phyloP scores from a whole-genome alignment of 441 rosid genomes.

The Arabidopsis hybrid region DNA sequence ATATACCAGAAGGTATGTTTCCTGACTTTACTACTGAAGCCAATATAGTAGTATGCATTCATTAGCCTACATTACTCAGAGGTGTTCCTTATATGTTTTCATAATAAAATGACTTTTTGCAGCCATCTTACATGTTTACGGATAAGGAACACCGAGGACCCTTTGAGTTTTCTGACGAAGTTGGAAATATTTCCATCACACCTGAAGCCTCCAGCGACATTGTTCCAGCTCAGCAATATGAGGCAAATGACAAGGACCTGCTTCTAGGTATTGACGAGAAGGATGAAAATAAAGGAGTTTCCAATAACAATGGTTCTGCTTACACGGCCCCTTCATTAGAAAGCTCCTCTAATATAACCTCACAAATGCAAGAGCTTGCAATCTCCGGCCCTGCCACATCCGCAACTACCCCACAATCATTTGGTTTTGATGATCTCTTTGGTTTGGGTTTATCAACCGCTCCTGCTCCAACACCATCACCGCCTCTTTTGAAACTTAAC shows the following conservation, averaged over 20 bases:
- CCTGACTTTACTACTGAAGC: slow-evolving; percentile 1
- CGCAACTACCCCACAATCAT: slow-evolving; percentile 50
- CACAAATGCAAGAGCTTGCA: slow-evolving; percentile 61
- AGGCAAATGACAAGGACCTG: slow-evolving; percentile 92
- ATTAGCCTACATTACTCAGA: neutral
- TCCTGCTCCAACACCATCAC: slow-evolving; percentile 55
- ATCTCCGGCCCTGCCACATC: slow-evolving; percentile 52
- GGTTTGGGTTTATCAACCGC: slow-evolving; percentile 73
- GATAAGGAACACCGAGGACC: slow-evolving; percentile 95
- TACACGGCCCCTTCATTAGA: slow-evolving; percentile 76
- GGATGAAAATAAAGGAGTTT: slow-evolving; percentile 66
- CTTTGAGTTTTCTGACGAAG: slow-evolving; percentile 89
- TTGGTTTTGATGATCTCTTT: slow-evolving; percentile 85
- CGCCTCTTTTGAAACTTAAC: slow-evolving; percentile 82
- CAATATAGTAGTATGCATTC: slow-evolving; percentile 30
- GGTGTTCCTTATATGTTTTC: slow-evolving; percentile 16
- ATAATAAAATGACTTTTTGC: slow-evolving; percentile 45
- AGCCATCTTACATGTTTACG: slow-evolving; percentile 99
- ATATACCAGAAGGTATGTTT: slow-evolving; percentile 87
- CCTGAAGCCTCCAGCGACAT: slow-evolving; percentile 66
- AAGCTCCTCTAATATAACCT: slow-evolving; percentile 48
- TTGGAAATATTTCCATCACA: slow-evolving; percentile 68
- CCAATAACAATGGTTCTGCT: slow-evolving; percentile 61
- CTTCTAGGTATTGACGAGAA: slow-evolving; percentile 82
- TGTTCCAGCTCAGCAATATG: slow-evolving; percentile 71